Conservation (phyloP, 2,329 filamentous ascomycete species). For the Penicillium glabrum region DNA sequence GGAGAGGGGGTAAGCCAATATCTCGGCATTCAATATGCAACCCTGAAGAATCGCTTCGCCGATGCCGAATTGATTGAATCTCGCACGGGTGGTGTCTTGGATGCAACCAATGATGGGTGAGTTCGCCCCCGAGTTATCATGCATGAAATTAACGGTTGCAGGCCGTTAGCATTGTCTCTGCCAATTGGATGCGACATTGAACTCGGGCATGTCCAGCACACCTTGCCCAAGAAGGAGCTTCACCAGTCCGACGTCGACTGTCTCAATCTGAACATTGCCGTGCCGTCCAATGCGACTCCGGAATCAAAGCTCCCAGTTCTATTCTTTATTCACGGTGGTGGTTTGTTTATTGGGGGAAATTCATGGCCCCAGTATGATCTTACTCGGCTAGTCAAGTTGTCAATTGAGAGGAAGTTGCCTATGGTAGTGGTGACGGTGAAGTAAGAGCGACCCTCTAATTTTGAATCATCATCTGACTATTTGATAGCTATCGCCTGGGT, state of each 20-base stretch:
- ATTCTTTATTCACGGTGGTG: slow-evolving; percentile 56
- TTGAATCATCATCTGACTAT: slow-evolving; percentile 6
- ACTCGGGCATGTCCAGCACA: slow-evolving; percentile 51
- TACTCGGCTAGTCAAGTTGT: slow-evolving; percentile 46
- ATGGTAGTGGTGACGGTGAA: slow-evolving; percentile 50
- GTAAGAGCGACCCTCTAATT: slow-evolving; percentile 26
- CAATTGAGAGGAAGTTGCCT: slow-evolving; percentile 44
- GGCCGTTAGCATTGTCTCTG: slow-evolving; percentile 42
- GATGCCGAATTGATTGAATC: slow-evolving; percentile 31
- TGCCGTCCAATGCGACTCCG: slow-evolving; percentile 33
- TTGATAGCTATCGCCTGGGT: slow-evolving; percentile 48
- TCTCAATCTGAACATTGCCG: slow-evolving; percentile 54
- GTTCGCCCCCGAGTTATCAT: neutral
- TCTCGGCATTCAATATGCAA: slow-evolving; percentile 40
- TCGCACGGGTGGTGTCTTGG: slow-evolving; percentile 23
- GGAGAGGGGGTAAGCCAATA: slow-evolving; percentile 33
- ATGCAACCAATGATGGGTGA: slow-evolving; percentile 41
- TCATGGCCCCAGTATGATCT: slow-evolving; percentile 56
- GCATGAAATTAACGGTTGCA: slow-evolving; percentile 7
- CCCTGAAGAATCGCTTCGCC: slow-evolving; percentile 34
- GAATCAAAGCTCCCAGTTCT: slow-evolving; percentile 49
- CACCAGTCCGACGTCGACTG: slow-evolving; percentile 50
- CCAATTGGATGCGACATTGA: slow-evolving; percentile 47
- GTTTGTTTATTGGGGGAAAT: slow-evolving; percentile 50
- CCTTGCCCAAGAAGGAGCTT: slow-evolving; percentile 41